phyloP scores from a whole-genome alignment of 441 rosid genomes.

The Gossypium gossypioides region DNA sequence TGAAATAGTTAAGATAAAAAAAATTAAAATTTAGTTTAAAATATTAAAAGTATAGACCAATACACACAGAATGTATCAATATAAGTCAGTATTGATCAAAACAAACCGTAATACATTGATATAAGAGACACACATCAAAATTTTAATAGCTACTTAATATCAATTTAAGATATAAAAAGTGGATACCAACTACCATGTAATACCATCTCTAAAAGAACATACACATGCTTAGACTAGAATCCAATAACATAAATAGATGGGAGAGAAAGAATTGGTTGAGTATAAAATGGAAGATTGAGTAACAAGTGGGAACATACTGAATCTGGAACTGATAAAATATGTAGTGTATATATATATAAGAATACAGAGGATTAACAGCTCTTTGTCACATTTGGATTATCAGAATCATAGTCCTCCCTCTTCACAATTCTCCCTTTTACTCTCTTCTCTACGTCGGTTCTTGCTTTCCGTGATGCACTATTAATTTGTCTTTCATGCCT shows the following conservation, averaged over 20 bases:
- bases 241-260: neutral
- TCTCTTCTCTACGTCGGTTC: neutral
- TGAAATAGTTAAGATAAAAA: too few relatives aligned
- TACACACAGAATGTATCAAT: too few relatives aligned
- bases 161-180: too few relatives aligned
- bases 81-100: too few relatives aligned
- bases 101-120: too few relatives aligned
- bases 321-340: neutral
- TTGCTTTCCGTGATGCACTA: neutral
- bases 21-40: too few relatives aligned
- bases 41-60: too few relatives aligned
- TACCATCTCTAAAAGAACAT: too few relatives aligned
- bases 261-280: conserved; percentile 13
- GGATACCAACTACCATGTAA: too few relatives aligned
- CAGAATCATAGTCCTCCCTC: neutral
- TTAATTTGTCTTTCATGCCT: neutral
- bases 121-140: too few relatives aligned
- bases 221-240: too few relatives aligned
- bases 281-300: conserved; percentile 5
- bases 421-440: neutral
- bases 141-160: too few relatives aligned
- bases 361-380: neutral
- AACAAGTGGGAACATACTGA: neutral
- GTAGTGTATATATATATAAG: neutral
- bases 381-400: neutral